Base-by-base conservation (phyloP, 805 yeast species). In the Wickerhamiella sergipiensis region DNA sequence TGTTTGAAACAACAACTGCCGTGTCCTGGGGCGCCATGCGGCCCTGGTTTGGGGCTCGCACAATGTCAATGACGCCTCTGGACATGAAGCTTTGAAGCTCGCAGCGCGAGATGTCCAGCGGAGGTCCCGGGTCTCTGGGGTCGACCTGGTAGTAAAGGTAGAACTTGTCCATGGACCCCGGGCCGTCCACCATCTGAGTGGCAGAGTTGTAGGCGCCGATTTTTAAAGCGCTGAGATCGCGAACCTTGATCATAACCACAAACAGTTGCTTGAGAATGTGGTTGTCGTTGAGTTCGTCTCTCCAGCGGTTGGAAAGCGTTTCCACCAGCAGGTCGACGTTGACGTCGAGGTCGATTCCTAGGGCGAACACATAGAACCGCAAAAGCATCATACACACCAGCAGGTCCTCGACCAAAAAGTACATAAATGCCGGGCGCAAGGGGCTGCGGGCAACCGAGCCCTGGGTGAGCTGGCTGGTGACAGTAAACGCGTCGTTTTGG, bases 251-350 rank as follows among this genome's bases (percentile, higher is more conserved):
- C 36, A 56, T 33, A 15, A 52, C 47, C 38, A 53, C 47, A 46
- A 61, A 81, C 80, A 67, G 79, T 77, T 62, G 76, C 70, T 50
- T 69, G 13, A 40, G 74, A 57, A 59, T 69, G 72, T 50, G 61
- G 59, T 48, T 72, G 64, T 47, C 69, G 67, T 45, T 55, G 36
- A 56, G 47, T 24, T 62, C 49, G n/a, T 56, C 59, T 29, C 56
- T 57, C 61, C 70, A 66, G 22, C 59, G 60, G 38, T 53, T 52
- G 15, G 47, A 26, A 10, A 64, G 58, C 1, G 58, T 47, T 15
- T 49, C 55, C 36, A 59, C 53, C 18, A 55, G 46, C 24, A 61
- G 58, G 46, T 59, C 61, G 1, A 61, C 55, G 13, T 61, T 55
- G 13, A 64, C 61, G 21, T 62, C 61, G n/a, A 55, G 47, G 22